Percentiles rank a stretch among this genome's conserved stretches.
These are phyloP conservation scores for Papiliotrema nemorosa DNA, from an alignment of 1,284 basidiomycete species.

Conservation along the genomic window DNA sequence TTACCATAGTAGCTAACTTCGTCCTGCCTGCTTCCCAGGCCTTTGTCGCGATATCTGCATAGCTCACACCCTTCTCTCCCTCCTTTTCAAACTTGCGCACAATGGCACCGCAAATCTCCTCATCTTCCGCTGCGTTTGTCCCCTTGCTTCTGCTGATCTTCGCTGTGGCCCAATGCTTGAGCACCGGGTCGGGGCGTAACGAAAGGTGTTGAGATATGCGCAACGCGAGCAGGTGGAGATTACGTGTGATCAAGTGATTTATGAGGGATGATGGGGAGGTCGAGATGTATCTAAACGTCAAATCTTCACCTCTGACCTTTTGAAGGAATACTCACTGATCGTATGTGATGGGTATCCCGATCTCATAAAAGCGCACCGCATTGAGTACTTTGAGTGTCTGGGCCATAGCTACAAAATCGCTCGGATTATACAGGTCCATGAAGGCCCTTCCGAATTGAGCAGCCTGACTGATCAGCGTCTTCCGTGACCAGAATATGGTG, in stretches of 20 bases:
- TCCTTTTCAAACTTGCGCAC: constrained; percentile 77
- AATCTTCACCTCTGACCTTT: too few species aligned
- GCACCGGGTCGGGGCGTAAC: constrained; percentile 77
- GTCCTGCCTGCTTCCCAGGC: constrained; percentile 89
- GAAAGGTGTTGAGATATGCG: constrained; percentile 82
- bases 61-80: constrained; percentile 63
- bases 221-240: constrained; percentile 85
- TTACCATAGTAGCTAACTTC: constrained; percentile 80
- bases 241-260: constrained; percentile 75
- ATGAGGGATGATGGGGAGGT: constrained; percentile 75
- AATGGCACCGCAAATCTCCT: constrained; percentile 73
- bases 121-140: constrained; percentile 57
- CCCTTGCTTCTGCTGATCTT: constrained; percentile 75
- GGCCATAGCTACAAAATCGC: constrained; percentile 85
- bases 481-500: not conserved
- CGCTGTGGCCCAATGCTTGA: constrained; percentile 93
- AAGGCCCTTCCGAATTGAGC: constrained; percentile 94
- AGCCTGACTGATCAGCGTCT: constrained; percentile 57
- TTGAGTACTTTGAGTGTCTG: constrained; percentile 93
- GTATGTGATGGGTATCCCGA: constrained; percentile 90
- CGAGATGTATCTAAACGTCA: constrained; percentile 78
- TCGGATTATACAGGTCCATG: constrained; percentile 85
- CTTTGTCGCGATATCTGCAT: constrained; percentile 88
- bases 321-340: constrained; percentile 65
- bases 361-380: constrained; percentile 81